Conservation (phyloP, 176 grass and related monocot species). For the Leersia perrieri region DNA sequence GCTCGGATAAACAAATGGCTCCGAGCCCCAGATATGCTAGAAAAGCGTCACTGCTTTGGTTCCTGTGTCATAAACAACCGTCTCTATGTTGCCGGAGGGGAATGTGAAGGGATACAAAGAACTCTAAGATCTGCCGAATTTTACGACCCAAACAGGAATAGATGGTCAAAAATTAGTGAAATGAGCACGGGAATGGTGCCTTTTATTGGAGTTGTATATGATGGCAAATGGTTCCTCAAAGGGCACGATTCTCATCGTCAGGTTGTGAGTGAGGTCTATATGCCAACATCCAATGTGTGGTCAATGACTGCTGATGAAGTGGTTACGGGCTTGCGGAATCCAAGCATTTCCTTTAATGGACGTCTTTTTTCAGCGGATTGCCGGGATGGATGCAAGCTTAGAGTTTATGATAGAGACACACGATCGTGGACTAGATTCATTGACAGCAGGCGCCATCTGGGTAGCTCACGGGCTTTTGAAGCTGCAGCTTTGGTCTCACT, state of each 20-base stretch:
- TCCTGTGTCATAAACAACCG: constrained; percentile 88
- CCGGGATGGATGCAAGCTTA: constrained; percentile 86
- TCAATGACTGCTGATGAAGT: constrained; percentile 54
- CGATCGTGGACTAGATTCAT: constrained; percentile 71
- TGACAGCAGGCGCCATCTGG: constrained; percentile 72
- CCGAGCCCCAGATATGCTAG: constrained; percentile 86
- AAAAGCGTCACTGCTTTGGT: constrained; percentile 80
- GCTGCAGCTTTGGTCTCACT: constrained; percentile 69
- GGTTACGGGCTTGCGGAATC: constrained; percentile 68
- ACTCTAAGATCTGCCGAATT: constrained; percentile 76
- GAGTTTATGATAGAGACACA: constrained; percentile 59
- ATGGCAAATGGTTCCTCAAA: constrained; percentile 90
- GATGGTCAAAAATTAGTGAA: constrained; percentile 71
- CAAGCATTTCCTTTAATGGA: constrained; percentile 61
- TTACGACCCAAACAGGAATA: constrained; percentile 79
- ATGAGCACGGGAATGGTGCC: constrained; percentile 90
- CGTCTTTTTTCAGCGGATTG: constrained; percentile 70
- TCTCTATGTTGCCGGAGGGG: constrained; percentile 88
- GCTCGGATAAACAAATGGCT: constrained; percentile 89
- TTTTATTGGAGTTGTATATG: constrained; percentile 82
- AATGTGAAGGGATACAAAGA: constrained; percentile 85
- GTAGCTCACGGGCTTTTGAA: constrained; percentile 61
- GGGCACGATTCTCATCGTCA: constrained; percentile 70
- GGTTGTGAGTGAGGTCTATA: constrained; percentile 69
- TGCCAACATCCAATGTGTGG: constrained; percentile 64